Conservation (phyloP, 164 flowering plant genomes). For the Paratinospora sagittata region DNA sequence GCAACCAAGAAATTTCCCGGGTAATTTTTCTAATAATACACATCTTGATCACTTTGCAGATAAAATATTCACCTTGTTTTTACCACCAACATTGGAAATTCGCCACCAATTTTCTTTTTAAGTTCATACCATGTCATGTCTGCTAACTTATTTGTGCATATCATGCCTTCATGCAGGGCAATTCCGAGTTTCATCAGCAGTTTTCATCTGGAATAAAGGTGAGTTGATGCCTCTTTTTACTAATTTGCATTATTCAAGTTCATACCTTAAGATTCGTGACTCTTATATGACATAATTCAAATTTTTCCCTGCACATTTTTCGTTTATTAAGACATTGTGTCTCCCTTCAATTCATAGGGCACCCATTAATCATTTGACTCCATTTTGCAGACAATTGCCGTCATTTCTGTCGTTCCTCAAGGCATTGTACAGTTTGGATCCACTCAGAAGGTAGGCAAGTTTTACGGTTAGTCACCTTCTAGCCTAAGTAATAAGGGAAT, state of each 20-base stretch:
- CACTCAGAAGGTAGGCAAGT: constrained; percentile 51
- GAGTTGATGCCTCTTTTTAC: background rate
- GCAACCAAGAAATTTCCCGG: constrained; percentile 31
- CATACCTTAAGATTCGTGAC: background rate
- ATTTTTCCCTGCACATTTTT: background rate
- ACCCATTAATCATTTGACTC: constrained; percentile 11
- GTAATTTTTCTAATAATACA: constrained; percentile 21
- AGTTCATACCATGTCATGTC: background rate
- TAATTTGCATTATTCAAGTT: background rate
- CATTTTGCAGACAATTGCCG: constrained; percentile 68
- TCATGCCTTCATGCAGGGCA: constrained; percentile 33
- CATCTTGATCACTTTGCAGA: background rate
- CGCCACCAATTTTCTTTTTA: too few species aligned
- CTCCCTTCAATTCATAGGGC: background rate
- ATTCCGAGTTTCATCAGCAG: constrained; percentile 38
- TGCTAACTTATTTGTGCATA: constrained; percentile 2
- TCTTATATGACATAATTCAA: background rate
- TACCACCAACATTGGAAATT: background rate
- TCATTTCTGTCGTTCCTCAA: constrained; percentile 49
- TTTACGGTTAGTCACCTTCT: background rate
- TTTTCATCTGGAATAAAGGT: constrained; percentile 75
- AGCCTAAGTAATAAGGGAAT: background rate
- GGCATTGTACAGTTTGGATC: constrained; percentile 85
- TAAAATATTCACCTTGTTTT: background rate
- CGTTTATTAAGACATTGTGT: background rate